Evolutionary conservation across 306 rosid species (phyloP).

Genomic region (Rubus idaeus): DNA sequence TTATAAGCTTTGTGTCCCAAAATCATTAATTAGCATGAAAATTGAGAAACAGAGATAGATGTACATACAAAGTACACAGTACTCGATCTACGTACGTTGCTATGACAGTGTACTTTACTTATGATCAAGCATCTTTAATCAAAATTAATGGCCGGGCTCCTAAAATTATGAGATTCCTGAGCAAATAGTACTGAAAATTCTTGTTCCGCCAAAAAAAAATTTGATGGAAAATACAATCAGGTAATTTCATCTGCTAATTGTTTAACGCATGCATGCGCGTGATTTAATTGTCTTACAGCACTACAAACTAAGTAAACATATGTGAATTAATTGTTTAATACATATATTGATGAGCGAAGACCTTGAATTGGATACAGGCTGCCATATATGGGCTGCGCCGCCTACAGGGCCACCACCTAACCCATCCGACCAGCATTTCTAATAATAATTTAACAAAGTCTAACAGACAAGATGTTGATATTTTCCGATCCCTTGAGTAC

Average conservation of each 20-base stretch:
- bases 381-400: conserved; percentile 1
- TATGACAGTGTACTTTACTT: no score
- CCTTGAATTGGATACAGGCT: not conserved
- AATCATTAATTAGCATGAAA: no score
- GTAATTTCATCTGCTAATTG: no score
- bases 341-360: not conserved
- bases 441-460: not conserved
- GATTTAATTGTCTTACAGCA: not conserved
- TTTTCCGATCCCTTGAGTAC: not conserved
- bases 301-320: not conserved
- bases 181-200: not conserved
- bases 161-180: not conserved
- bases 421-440: not conserved
- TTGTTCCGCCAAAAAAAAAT: no score
- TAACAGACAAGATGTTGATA: not conserved
- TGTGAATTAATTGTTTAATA: not conserved
- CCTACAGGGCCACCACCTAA: not conserved
- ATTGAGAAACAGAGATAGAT: no score
- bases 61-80: no score
- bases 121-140: no score
- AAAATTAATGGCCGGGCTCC: no score
- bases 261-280: not conserved
- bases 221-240: not conserved
- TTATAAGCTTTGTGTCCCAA: no score
- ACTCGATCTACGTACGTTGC: no score